Percentiles rank a stretch among this genome's conserved stretches.
Conservation (phyloP, 805 yeast genomes). For the Ogataea methanolica region DNA sequence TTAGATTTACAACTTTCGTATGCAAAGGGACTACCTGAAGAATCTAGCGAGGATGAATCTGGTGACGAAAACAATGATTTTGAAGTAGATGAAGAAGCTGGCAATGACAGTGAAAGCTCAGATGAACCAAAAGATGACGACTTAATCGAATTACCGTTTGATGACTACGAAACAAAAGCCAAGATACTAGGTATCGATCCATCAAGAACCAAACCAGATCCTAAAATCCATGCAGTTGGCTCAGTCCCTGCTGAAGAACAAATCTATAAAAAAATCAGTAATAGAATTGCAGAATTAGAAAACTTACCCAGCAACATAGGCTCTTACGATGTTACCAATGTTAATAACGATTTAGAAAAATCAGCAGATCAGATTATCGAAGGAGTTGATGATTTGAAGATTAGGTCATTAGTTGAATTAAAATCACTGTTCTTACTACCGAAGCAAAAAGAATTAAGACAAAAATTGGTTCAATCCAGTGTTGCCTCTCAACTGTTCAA, state of each 20-base stretch:
- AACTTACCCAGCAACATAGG: slow-evolving; percentile 68
- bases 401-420: slow-evolving; percentile 65
- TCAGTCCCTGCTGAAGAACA: slow-evolving; percentile 46
- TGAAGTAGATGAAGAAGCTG: slow-evolving; percentile 2
- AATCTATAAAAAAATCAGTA: slow-evolving; percentile 49
- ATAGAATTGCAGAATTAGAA: slow-evolving; percentile 58
- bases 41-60: neutral
- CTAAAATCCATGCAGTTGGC: slow-evolving; percentile 43
- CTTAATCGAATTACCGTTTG: slow-evolving; percentile 15
- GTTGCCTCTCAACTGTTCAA: slow-evolving; percentile 44
- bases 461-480: slow-evolving; percentile 41
- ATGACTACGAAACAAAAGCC: slow-evolving; percentile 35
- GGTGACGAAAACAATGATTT: slow-evolving; percentile 1
- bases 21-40: slow-evolving; percentile 7
- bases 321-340: slow-evolving; percentile 38
- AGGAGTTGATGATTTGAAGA: slow-evolving; percentile 52
- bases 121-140: neutral
- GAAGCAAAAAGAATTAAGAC: slow-evolving; percentile 67
- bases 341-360: slow-evolving; percentile 28
- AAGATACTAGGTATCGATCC: slow-evolving; percentile 35
- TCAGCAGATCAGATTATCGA: slow-evolving; percentile 42
- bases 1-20: slow-evolving; percentile 39
- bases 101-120: neutral
- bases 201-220: slow-evolving; percentile 24
- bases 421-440: slow-evolving; percentile 61